Evolutionary conservation across 2,329 filamentous ascomycete genomes (phyloP).

Genomic region (Canariomyces notabilis): DNA sequence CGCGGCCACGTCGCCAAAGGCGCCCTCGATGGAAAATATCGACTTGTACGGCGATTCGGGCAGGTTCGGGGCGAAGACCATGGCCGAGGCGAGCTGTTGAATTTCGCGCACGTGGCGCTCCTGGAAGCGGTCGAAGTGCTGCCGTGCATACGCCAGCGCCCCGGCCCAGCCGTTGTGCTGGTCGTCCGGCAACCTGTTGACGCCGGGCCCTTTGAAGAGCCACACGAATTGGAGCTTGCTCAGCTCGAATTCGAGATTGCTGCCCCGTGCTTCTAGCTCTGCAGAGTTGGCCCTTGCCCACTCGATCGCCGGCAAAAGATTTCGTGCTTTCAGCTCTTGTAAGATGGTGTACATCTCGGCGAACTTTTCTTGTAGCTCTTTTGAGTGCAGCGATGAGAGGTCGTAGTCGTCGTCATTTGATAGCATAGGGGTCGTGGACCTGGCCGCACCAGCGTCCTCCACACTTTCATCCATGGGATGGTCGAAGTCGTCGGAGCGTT

Average conservation of each 20-base stretch:
- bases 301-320: constrained; percentile 76
- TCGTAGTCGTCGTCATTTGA: constrained; percentile 37
- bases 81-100: constrained; percentile 71
- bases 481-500: constrained; percentile 16
- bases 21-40: constrained; percentile 60
- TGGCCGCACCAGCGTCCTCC: constrained; percentile 24
- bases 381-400: constrained; percentile 55
- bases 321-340: constrained; percentile 65
- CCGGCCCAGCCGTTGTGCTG: constrained; percentile 50
- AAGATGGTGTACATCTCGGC: constrained; percentile 87
- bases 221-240: constrained; percentile 85
- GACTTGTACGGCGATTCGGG: constrained; percentile 69
- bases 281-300: constrained; percentile 73
- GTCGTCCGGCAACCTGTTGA: constrained; percentile 53
- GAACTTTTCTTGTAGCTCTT: constrained; percentile 74
- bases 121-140: constrained; percentile 70
- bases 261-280: constrained; percentile 73
- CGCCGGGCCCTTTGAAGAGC: constrained; percentile 63
- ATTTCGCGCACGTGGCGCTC: constrained; percentile 72
- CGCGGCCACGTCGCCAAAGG: constrained; percentile 75
- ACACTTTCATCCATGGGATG: constrained; percentile 24
- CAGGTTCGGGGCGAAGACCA: constrained; percentile 75
- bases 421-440: constrained; percentile 16
- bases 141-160: constrained; percentile 71
- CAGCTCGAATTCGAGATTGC: constrained; percentile 92